Evolutionary conservation across 305 asterid genomes (phyloP), one percentile per base, ranked within the genome.

Genomic region (Nicotiana rustica): DNA sequence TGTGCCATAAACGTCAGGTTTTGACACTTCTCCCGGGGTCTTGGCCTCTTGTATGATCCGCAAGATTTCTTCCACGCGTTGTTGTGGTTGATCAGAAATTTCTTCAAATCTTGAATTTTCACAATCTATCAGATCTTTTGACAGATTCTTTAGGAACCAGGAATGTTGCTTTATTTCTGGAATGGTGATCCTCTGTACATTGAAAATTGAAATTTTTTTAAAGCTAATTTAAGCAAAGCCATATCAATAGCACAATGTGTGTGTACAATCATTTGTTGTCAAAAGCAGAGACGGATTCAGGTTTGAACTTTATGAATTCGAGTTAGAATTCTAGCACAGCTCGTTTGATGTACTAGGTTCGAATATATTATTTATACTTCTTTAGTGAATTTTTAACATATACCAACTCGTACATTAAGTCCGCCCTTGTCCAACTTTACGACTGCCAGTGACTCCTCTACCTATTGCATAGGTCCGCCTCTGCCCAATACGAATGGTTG

Each of bases 51-150:
- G 85, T 12, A 88, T 70, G 19, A 88, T 88, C 13, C 67, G 67
- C 90, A 88, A 82, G 10, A 88, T 86, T 47, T 88, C 90, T 67
- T 88, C 90, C 59, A 86, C 85, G 17, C 87, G 80, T 18, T 85
- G 90, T 6, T 64, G 82, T 4, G 82, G 84, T 67, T 71, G 61
- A 55, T 86, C 82, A 4, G 55, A 71, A 44, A 80, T 66, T 70
- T 78, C 76, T 77, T 84, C 64, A 36, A 67, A 67, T 29, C 81
- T 76, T 10, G 76, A 17, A 73, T 86, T 86, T 68, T 88, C 89
- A 49, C 77, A 85, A 69, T 88, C 85, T 0, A 76, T 69, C 12
- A 82, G 21, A 21, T 88, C 88, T 83, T 81, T 86, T 0, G 88
- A 80, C 79, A 85, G 75, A 66, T 86, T 88, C 82, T 88, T 88